Percentiles rank a stretch among this genome's conserved stretches.
These are phyloP conservation scores for Melaleuca alternifolia DNA, from an alignment of 345 rosid genomes.

Conservation along the genomic window DNA sequence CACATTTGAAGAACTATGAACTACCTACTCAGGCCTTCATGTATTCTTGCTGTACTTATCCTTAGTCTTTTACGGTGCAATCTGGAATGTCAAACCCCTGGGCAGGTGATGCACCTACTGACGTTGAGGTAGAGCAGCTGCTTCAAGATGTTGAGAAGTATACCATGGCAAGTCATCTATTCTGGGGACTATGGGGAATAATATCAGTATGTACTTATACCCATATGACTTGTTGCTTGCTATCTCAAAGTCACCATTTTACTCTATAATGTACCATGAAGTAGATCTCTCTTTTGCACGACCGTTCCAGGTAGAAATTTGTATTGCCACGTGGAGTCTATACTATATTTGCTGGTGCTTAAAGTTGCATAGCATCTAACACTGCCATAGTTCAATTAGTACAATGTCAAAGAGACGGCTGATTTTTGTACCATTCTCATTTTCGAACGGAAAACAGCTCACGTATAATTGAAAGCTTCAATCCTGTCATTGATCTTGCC, in stretches of 20 bases:
- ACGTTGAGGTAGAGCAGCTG: slow-evolving; percentile 29
- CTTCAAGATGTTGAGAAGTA: slow-evolving; percentile 40
- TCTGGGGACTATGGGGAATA: slow-evolving; percentile 74
- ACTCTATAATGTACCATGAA: neutral
- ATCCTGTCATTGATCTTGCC: neutral
- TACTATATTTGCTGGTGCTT: neutral
- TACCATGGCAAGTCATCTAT: slow-evolving; percentile 49
- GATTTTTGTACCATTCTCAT: neutral
- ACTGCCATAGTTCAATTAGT: neutral
- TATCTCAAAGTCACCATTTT: neutral
- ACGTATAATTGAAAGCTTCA: neutral
- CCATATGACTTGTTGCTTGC: neutral
- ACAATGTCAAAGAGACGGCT: neutral
- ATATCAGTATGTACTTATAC: slow-evolving; percentile 27
- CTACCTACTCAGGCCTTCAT: neutral
- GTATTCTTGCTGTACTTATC: neutral
- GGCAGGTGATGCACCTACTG: slow-evolving; percentile 25
- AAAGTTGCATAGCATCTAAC: neutral
- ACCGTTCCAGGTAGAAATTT: neutral
- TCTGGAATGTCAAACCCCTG: slow-evolving; percentile 7
- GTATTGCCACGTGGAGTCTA: neutral
- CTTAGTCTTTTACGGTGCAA: neutral
- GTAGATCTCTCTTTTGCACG: neutral
- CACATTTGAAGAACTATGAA: neutral
- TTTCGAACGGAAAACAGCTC: neutral